A percentile compares a stretch with the other conserved stretches of the same genome.
These are phyloP conservation scores for Mycena floridula DNA, from an alignment of 768 basidiomycete species.

Conservation along the genomic window DNA sequence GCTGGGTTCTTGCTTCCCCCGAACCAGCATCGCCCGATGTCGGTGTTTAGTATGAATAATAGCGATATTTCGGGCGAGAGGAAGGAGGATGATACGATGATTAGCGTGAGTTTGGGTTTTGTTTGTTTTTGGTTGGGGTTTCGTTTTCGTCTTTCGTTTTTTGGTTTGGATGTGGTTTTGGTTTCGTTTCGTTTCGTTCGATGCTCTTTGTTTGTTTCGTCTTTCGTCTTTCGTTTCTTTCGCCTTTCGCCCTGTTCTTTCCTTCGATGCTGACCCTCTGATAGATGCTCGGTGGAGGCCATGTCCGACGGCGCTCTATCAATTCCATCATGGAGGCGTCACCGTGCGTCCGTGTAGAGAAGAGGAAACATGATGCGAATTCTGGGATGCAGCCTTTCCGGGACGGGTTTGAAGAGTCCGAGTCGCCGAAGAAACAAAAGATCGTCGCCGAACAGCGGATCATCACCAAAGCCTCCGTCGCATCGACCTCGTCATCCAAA, in stretches of 20 bases:
- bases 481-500: conserved; percentile 53
- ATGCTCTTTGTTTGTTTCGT: too few relatives aligned
- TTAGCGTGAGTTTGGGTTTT: conserved; percentile 43
- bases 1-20: conserved; percentile 34
- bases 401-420: conserved; percentile 24
- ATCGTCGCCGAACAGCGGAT: conserved; percentile 28
- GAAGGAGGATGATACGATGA: conserved; percentile 78
- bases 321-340: conserved; percentile 64
- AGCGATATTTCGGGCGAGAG: conserved; percentile 45
- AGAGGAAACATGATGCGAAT: conserved; percentile 47
- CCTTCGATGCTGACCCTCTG: conserved; percentile 6
- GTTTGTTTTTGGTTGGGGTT: too few relatives aligned
- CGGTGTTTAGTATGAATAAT: conserved; percentile 48
- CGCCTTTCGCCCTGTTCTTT: not conserved
- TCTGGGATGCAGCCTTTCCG: conserved; percentile 21
- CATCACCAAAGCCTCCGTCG: conserved; percentile 61
- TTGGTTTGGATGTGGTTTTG: too few relatives aligned
- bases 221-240: too few relatives aligned
- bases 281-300: conserved; percentile 78
- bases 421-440: conserved; percentile 27
- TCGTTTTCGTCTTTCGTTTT: too few relatives aligned
- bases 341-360: conserved; percentile 61
- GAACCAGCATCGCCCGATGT: conserved; percentile 57
- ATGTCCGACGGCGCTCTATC: conserved; percentile 62
- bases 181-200: too few relatives aligned